These are phyloP conservation scores for Vitis rupestris DNA, from an alignment of 164 flowering plant species.

Conservation along the genomic window DNA sequence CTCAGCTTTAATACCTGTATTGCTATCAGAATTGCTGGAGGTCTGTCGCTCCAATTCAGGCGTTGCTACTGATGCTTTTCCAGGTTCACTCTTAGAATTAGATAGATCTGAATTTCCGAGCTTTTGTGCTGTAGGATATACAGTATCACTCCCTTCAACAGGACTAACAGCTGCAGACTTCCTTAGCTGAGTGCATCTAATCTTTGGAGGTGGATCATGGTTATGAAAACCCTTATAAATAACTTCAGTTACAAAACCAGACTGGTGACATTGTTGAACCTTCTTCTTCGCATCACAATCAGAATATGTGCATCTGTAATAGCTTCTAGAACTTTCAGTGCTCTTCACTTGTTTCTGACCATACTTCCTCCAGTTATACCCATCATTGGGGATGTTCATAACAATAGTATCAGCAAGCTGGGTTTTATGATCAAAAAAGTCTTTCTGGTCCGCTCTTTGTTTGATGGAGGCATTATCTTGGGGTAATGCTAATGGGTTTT, in stretches of 20 bases:
- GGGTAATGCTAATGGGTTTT: conserved; percentile 12
- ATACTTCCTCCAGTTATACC: conserved; percentile 91
- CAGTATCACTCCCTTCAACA: conserved; percentile 17
- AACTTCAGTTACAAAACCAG: conserved; percentile 53
- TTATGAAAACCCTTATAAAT: conserved; percentile 70
- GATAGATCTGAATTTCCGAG: conserved; percentile 36
- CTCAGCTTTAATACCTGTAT: conserved; percentile 24
- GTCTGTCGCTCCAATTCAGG: conserved; percentile 35
- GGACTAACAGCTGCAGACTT: conserved; percentile 30
- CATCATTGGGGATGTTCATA: conserved; percentile 55
- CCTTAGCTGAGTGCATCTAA: conserved; percentile 35
- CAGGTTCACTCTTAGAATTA: conserved; percentile 32
- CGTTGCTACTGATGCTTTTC: conserved; percentile 9
- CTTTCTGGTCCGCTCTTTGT: conserved; percentile 23
- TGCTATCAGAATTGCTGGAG: conserved; percentile 21
- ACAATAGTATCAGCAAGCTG: conserved; percentile 21
- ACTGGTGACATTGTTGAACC: conserved; percentile 51
- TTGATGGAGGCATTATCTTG: conserved; percentile 13
- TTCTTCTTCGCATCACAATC: conserved; percentile 74
- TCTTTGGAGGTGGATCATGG: conserved; percentile 76
- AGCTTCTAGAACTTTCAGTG: conserved; percentile 75
- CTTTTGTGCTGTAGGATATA: conserved; percentile 17
- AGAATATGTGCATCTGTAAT: conserved; percentile 69
- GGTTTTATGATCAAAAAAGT: conserved; percentile 22
- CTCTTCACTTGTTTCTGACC: conserved; percentile 92